A percentile compares a stretch with the other conserved stretches of the same genome.
Evolutionary conservation across 768 basidiomycete species (phyloP).

Genomic region (Polyporus arcularius): DNA sequence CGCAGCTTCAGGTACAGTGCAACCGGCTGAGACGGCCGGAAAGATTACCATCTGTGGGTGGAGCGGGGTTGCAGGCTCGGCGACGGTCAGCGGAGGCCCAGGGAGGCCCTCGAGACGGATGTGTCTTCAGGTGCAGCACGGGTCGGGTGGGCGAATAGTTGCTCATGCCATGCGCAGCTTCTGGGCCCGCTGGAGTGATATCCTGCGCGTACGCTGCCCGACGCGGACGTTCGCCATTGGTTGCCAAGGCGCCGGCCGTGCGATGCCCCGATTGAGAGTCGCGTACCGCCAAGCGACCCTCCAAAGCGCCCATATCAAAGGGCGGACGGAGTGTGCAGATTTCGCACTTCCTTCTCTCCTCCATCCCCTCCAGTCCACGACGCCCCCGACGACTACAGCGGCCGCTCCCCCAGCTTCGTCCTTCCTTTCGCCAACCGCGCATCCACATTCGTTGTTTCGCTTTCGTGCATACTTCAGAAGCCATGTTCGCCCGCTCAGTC

Average conservation of each 20-base stretch:
- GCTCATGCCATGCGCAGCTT: no score
- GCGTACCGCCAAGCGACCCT: conserved; percentile 9
- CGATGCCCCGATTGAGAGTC: neutral
- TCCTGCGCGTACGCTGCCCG: no score
- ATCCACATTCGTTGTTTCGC: conserved; percentile 27
- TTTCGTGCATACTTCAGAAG: conserved; percentile 24
- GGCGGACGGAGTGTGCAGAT: neutral
- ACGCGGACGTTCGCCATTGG: neutral
- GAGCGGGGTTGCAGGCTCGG: no score
- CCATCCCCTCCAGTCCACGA: conserved; percentile 15
- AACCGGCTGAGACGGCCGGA: no score
- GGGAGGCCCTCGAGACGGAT: no score
- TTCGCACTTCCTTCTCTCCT: conserved; percentile 6
- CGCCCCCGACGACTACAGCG: conserved; percentile 26
- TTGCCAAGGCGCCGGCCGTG: neutral
- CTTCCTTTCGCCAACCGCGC: conserved; percentile 15
- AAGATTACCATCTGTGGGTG: no score
- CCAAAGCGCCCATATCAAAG: conserved; percentile 13
- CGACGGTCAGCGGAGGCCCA: no score
- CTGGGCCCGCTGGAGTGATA: no score
- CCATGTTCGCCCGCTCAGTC: conserved; percentile 42
- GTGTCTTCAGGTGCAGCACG: no score
- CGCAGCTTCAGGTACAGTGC: no score
- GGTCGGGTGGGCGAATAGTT: no score
- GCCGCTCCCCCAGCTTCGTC: conserved; percentile 12